Conservation (phyloP, 2,329 filamentous ascomycete species). For the Aspergillus sojae region DNA sequence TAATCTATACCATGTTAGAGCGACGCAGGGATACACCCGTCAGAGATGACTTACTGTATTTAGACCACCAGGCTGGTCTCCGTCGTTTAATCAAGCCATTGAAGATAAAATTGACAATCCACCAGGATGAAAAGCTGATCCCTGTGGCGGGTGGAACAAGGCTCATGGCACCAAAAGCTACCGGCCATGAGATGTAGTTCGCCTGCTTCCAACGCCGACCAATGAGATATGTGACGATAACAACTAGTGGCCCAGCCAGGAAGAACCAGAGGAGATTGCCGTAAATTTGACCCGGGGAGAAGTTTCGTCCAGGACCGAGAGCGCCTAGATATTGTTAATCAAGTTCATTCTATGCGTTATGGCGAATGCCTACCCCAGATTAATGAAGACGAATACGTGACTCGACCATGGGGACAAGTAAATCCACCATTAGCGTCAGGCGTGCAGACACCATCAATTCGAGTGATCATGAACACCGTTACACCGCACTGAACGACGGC, state of each 20-base stretch:
- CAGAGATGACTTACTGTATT: constrained; percentile 42
- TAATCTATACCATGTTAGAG: constrained; percentile 35
- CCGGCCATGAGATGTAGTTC: constrained; percentile 68
- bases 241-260: constrained; percentile 65
- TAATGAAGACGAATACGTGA: constrained; percentile 69
- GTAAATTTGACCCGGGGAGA: constrained; percentile 65
- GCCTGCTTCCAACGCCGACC: constrained; percentile 62
- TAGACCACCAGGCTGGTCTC: constrained; percentile 52
- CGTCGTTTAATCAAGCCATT: constrained; percentile 48
- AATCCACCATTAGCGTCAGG: constrained; percentile 62
- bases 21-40: background rate
- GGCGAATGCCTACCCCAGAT: constrained; percentile 61
- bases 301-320: constrained; percentile 70
- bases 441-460: constrained; percentile 53
- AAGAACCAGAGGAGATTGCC: constrained; percentile 70
- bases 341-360: background rate
- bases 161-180: constrained; percentile 68
- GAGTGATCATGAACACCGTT: constrained; percentile 52
- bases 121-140: constrained; percentile 72
- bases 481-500: constrained; percentile 54
- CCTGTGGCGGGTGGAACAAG: constrained; percentile 69
- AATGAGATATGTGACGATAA: constrained; percentile 62
- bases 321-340: constrained; percentile 40
- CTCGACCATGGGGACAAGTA: constrained; percentile 59
- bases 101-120: constrained; percentile 51